Percentiles rank a stretch among this genome's conserved stretches.
Evolutionary conservation across 352 stramenopile genomes (phyloP).

Genomic region (Globisporangium spinosum): DNA sequence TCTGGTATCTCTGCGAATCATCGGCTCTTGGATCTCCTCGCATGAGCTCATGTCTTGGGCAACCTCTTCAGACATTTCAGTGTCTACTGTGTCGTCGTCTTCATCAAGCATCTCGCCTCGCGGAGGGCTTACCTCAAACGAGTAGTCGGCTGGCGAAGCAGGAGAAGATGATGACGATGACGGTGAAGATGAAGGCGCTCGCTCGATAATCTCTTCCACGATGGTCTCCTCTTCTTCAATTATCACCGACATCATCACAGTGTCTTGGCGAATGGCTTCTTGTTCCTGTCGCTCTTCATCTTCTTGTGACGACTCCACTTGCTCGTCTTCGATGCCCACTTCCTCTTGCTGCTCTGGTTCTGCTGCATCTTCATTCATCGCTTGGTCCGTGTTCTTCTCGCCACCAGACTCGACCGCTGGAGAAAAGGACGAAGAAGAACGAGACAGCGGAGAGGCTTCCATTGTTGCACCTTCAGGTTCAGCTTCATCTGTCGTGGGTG

Average conservation of each 20-base stretch:
- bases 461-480: neutral
- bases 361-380: neutral
- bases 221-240: neutral
- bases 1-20: neutral
- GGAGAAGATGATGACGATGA: neutral
- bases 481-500: neutral
- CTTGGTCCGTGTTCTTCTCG: neutral
- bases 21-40: neutral
- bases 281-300: neutral
- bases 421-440: neutral
- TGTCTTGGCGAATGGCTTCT: neutral
- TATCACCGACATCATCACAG: neutral
- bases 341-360: neutral
- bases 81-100: neutral
- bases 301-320: neutral
- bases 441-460: neutral
- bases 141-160: constrained; percentile 4
- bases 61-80: neutral
- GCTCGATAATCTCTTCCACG: neutral
- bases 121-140: neutral
- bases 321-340: neutral
- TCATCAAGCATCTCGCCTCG: neutral
- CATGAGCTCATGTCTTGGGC: neutral
- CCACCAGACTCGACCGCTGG: neutral
- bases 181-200: neutral